Base-by-base conservation (phyloP, 2,329 filamentous ascomycete species). In the Lasiodiplodia citricola region DNA sequence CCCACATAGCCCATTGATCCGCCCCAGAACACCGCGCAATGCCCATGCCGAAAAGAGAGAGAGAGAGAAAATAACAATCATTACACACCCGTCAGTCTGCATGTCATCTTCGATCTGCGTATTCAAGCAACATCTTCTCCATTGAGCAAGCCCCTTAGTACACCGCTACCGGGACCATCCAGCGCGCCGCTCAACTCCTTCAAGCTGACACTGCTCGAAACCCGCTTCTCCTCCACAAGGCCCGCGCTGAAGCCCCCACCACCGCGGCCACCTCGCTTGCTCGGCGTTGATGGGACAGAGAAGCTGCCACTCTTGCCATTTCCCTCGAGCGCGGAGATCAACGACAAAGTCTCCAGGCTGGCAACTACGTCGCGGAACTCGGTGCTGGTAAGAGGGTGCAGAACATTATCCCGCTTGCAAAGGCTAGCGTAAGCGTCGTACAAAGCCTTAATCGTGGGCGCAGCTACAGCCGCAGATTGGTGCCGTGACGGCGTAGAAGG, bases 351-450 rank as follows among this genome's bases (percentile, higher is more conserved):
- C 82, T 99, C 96, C 65, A 99, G 81, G 73, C 93, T 96, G 44
- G 91, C 90, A 23, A 97, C 86, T 5, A 99, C 94, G 80, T 99
- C 96, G 69, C 94, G 89, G 80, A 99, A 99, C 79, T 99, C 96
- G 5, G 93, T 96, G 75, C 88, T 91, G 1, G 93, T 96, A 2
- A 99, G 87, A 0, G 95, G 92, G 73, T 97, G 94, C 2, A 99
- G 86, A 11, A 96, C 85, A n/a, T 94, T 92, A 75, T 98, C 95
- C 44, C 89, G 88, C 69, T 89, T 95, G 81, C 96, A 99, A 18
- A 97, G 85, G 41, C 87, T 83, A 68, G 88, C 90, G 80, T 99
- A 99, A 2, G 92, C 90, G 70, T 93, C 91, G 78, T 93, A 98
- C 5, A 98, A 83, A 66, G 87, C 87, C 80, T 94, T 96, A 77